Evolutionary conservation across 768 basidiomycete genomes (phyloP), one percentile per base, ranked within the genome.

Genomic region (Podaxis mareebaensis): DNA sequence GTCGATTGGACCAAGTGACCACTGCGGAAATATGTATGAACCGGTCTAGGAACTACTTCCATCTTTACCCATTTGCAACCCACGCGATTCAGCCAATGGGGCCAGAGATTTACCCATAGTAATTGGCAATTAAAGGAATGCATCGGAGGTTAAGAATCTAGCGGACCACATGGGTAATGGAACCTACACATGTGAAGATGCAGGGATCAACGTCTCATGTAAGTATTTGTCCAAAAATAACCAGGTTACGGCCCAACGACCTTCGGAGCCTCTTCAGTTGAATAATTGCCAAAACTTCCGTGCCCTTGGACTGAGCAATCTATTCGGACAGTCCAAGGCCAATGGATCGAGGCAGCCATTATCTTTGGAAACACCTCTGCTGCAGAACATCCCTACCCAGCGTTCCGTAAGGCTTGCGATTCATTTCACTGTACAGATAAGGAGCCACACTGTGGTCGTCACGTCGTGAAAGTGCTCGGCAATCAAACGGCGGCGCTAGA

Each of bases 121-220:
- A 39, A 22, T n/a, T 46, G 33, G 44, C 44, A 36, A 36, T 44
- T 48, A 20, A 54, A 55, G 28, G 26, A 36, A 55, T 20, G 51
- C 12, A 56, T 26, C 30, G 20, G 22, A 30, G 33, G 15, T 3
- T 17, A 49, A 38, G 60, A 62, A 62, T 56, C 38, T 26, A 7
- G 15, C 26, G 44, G 52, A 40, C 54, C 61, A 28, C 61, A 63
- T 63, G 61, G 20, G 61, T n/a, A 7, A 40, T 49, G 48, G 55
- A 52, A 57, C 22, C 51, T 42, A 24, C 54, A 39, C 54, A 51
- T 63, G 61, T 51, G 53, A 55, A 48, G 54, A 53, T 54, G 30
- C 26, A 30, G 59, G 53, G 55, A 57, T 56, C 46, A 15, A 57
- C n/a, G 48, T 51, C 53, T 26, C 61, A 49, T 62, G 40, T 28